Evolutionary conservation across 148 eudicot species (phyloP), one percentile per base, ranked within the genome.

Genomic region (Nepenthes mirabilis): DNA sequence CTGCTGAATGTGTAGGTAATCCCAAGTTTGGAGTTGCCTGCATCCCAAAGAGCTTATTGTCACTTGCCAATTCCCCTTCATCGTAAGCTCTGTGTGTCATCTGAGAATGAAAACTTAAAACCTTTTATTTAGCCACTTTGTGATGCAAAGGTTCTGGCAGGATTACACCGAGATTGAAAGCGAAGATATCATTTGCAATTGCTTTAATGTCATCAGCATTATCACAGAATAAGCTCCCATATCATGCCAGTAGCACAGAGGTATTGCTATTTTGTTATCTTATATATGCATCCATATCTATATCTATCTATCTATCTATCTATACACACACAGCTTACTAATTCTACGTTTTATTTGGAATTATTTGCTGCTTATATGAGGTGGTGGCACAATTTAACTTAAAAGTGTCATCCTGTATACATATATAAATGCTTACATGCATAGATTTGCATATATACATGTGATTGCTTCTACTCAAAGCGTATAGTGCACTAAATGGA

Each of bases 161-260:
- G 79, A 68, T 78, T 47, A 68, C 79, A 43, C 69, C 71, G 12
- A 68, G 70, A 64, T 58, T 74, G 67, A 80, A 68, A 68, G 65
- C 66, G 36, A 78, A 56, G 77, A 69, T 73, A 47, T 66, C 69
- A 43, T 80, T 75, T 51, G 75, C 80, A 53, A 56, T 78, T 60
- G 56, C 77, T 58, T 66, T 74, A 60, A 72, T 63, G 60, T 70
- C 72, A 36, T 83, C 86, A 52, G 63, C 86, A 9, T 69, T 68
- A 57, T 69, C 83, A 61, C 93, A 80, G 64, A 61, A 61, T 53
- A 70, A 66, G 70, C 73, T 80, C 60, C 80, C 73, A 34, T 80
- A 82, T 57, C 69, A 62, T 65, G 66, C 60, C 35, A 50, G 37
- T 54, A 59, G 52, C 59, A 55, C 52, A 56, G 58, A 68, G 80